These are phyloP conservation scores for Erigeron philadelphicus DNA, from an alignment of 140 eudicot genomes.

Conservation along the genomic window DNA sequence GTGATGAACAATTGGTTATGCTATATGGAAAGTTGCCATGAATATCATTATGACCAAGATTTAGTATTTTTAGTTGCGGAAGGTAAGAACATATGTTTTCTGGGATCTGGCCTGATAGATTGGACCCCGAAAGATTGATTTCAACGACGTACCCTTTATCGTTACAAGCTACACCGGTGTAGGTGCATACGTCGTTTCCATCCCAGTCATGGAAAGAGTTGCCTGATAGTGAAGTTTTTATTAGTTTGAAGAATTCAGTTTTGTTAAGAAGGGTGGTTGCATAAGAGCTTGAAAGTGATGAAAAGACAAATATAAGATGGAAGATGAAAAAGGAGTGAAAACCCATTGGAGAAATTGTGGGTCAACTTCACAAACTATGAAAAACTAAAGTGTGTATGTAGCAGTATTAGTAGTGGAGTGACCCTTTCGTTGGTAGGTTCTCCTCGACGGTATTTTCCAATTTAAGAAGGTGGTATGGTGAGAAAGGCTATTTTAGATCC, in stretches of 20 bases:
- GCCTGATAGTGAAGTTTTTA: constrained; percentile 56
- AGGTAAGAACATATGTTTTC: constrained; percentile 56
- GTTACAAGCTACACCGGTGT: constrained; percentile 54
- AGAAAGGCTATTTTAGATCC: too few relatives aligned
- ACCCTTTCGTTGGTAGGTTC: too few relatives aligned
- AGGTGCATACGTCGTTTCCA: constrained; percentile 40
- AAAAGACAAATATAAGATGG: constrained; percentile 27
- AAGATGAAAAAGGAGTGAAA: constrained; percentile 24
- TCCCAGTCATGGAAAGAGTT: constrained; percentile 44
- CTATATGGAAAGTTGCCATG: constrained; percentile 49
- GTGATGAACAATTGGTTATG: constrained; percentile 56
- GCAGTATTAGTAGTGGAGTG: background rate
- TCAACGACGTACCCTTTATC: constrained; percentile 35
- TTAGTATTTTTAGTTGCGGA: constrained; percentile 51
- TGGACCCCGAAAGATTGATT: constrained; percentile 46
- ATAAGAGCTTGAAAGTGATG: constrained; percentile 29
- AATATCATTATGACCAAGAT: constrained; percentile 50
- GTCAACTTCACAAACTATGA: background rate
- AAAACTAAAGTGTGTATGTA: background rate
- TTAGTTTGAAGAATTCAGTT: constrained; percentile 45
- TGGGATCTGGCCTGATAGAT: constrained; percentile 55
- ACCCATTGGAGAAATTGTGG: constrained; percentile 37
- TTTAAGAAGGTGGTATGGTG: too few relatives aligned
- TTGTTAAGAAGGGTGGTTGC: constrained; percentile 35
- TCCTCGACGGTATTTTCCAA: too few relatives aligned